Percentiles rank a stretch among this genome's conserved stretches.
These are phyloP conservation scores for Xylaria multiplex DNA, from an alignment of 2,329 filamentous ascomycete species.

Conservation along the genomic window DNA sequence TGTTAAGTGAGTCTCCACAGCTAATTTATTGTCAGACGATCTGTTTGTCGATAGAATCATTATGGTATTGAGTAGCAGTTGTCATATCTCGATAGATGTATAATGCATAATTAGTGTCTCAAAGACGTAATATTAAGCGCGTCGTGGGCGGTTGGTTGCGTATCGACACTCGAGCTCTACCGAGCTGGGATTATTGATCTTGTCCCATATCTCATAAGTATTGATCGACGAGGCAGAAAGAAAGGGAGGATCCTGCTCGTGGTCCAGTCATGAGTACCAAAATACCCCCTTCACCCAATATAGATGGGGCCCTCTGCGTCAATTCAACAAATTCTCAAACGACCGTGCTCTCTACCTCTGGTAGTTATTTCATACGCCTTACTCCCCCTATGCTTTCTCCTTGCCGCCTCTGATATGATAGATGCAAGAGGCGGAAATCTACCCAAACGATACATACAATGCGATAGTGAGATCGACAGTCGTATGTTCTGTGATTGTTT, in stretches of 20 bases:
- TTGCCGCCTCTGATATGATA: conserved; percentile 13
- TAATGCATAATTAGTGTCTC: conserved; percentile 26
- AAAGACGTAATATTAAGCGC: conserved; percentile 25
- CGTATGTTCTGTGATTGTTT: conserved; percentile 25
- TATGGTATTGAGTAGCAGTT: not conserved
- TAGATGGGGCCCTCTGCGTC: conserved; percentile 11
- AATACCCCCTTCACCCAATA: conserved; percentile 1
- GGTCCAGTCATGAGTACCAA: conserved; percentile 12
- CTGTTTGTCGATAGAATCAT: not conserved
- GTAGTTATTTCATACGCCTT: conserved; percentile 33
- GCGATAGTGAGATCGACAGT: conserved; percentile 22
- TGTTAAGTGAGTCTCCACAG: no score
- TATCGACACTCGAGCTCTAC: conserved; percentile 9
- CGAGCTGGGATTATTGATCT: conserved; percentile 15
- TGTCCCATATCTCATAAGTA: conserved; percentile 30
- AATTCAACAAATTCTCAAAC: conserved; percentile 19
- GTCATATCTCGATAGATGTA: not conserved
- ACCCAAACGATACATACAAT: conserved; percentile 35
- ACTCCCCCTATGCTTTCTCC: conserved; percentile 30
- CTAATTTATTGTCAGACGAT: no score
- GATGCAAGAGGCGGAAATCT: conserved; percentile 24
- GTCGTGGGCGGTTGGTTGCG: conserved; percentile 19
- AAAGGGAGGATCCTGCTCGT: not conserved
- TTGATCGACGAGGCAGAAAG: conserved; percentile 9
- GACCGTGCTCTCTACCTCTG: conserved; percentile 26